Percentiles rank a stretch among this genome's conserved stretches.
Evolutionary conservation across 495 filamentous ascomycete species (phyloP).

Genomic region (Lasiosphaeriaceae sp.): DNA sequence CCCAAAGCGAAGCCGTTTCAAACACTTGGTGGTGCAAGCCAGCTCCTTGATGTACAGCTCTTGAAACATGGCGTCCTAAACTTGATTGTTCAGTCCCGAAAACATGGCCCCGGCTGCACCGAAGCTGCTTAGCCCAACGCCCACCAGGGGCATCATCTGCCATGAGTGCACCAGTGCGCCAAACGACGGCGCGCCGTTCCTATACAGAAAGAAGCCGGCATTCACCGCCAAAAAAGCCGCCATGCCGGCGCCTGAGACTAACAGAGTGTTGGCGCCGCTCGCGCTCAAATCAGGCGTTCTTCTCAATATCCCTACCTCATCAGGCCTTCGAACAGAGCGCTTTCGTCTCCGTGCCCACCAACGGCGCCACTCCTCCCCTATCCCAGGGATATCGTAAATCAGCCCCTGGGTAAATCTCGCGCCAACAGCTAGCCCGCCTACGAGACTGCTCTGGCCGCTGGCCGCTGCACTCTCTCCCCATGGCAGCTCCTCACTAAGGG

Average conservation of each 20-base stretch:
- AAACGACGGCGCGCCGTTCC: conserved; percentile 21
- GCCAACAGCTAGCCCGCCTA: neutral
- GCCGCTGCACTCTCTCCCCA: conserved; percentile 18
- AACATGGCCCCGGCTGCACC: conserved; percentile 35
- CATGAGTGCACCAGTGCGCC: conserved; percentile 34
- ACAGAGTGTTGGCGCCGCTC: conserved; percentile 9
- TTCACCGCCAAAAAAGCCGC: conserved; percentile 19
- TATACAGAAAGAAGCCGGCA: conserved; percentile 15
- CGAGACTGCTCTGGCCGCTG: neutral
- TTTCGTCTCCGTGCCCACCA: conserved; percentile 15
- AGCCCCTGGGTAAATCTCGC: conserved; percentile 8
- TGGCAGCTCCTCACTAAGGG: conserved; percentile 8
- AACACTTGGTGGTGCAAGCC: neutral
- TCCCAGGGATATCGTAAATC: conserved; percentile 4
- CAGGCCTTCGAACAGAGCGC: conserved; percentile 5
- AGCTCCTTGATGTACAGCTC: neutral
- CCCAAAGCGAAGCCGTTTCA: neutral
- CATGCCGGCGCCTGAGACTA: conserved; percentile 16
- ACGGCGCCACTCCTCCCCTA: conserved; percentile 12
- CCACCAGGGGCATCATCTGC: conserved; percentile 14
- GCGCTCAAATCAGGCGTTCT: neutral
- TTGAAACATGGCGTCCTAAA: neutral
- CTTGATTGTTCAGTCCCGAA: neutral
- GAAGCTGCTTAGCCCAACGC: conserved; percentile 24
- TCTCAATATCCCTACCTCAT: neutral